These are phyloP conservation scores for Alloteropsis semialata DNA, from an alignment of 176 grass and related monocot species.

Conservation along the genomic window DNA sequence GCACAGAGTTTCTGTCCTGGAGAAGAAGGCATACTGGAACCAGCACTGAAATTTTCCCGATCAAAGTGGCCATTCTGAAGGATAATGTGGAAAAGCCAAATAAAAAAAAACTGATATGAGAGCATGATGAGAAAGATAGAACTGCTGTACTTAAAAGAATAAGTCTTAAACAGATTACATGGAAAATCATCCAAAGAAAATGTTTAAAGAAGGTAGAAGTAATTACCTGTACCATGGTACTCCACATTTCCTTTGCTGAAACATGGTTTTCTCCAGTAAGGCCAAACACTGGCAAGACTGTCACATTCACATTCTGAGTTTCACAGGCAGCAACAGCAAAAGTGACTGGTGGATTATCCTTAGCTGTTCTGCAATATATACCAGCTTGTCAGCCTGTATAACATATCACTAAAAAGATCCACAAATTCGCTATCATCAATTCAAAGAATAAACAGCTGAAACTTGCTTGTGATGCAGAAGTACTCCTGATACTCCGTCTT, in stretches of 20 bases:
- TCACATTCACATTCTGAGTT: constrained; percentile 96
- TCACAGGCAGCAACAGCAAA: constrained; percentile 93
- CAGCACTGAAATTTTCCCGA: constrained; percentile 61
- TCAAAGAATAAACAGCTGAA: constrained; percentile 19
- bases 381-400: constrained; percentile 25
- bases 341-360: constrained; percentile 96
- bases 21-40: constrained; percentile 67
- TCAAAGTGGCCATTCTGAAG: constrained; percentile 75
- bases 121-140: not conserved
- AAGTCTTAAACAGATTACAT: not conserved
- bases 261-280: constrained; percentile 66
- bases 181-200: constrained; percentile 12
- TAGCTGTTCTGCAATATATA: constrained; percentile 74
- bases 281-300: constrained; percentile 87
- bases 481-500: constrained; percentile 94
- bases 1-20: constrained; percentile 71
- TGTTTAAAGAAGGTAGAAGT: not conserved
- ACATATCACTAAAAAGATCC: not conserved
- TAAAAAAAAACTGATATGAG: not conserved
- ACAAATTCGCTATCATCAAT: constrained; percentile 11
- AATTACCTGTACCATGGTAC: constrained; percentile 70
- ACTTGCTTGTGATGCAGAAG: constrained; percentile 99
- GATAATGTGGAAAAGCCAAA: constrained; percentile 20
- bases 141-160: not conserved
- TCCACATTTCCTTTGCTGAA: constrained; percentile 91